Conservation (phyloP, 2,329 filamentous ascomycete genomes). For the Volutella citrinella region DNA sequence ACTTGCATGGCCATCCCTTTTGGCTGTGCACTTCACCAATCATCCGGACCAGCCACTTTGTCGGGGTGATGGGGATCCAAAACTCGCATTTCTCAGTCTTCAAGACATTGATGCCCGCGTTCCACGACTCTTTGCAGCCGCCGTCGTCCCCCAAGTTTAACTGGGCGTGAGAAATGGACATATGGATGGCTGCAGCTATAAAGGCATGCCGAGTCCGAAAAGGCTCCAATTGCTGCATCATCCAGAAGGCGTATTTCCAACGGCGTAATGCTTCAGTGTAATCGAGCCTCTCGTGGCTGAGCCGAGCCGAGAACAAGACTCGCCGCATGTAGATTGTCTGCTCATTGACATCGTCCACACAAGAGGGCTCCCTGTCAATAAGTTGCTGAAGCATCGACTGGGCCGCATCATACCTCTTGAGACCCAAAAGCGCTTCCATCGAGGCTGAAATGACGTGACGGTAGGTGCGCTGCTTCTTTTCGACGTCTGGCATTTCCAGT, state of each 20-base stretch:
- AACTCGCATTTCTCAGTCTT: conserved; percentile 21
- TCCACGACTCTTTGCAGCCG: conserved; percentile 14
- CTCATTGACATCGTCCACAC: conserved; percentile 20
- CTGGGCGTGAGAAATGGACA: conserved; percentile 22
- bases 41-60: conserved; percentile 18
- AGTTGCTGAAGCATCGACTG: conserved; percentile 10
- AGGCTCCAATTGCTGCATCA: conserved; percentile 12
- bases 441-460: conserved; percentile 18
- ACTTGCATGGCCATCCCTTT: conserved; percentile 22
- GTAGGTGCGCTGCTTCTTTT: conserved; percentile 12
- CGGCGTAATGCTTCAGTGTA: conserved; percentile 10
- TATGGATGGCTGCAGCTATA: conserved; percentile 16
- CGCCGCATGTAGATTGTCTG: conserved; percentile 23
- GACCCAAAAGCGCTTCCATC: conserved; percentile 11
- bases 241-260: conserved; percentile 11
- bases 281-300: conserved; percentile 10
- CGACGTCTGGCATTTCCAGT: conserved; percentile 9
- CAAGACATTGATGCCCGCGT: conserved; percentile 5
- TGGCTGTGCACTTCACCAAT: conserved; percentile 11
- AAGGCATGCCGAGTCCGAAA: conserved; percentile 16
- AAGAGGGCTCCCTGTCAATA: conserved; percentile 4
- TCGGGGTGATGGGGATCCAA: conserved; percentile 21
- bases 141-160: conserved; percentile 15
- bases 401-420: conserved; percentile 8
- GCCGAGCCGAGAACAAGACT: conserved; percentile 16